Evolutionary conservation across 2,329 filamentous ascomycete genomes (phyloP).

Genomic region (Trichoderma sp.): DNA sequence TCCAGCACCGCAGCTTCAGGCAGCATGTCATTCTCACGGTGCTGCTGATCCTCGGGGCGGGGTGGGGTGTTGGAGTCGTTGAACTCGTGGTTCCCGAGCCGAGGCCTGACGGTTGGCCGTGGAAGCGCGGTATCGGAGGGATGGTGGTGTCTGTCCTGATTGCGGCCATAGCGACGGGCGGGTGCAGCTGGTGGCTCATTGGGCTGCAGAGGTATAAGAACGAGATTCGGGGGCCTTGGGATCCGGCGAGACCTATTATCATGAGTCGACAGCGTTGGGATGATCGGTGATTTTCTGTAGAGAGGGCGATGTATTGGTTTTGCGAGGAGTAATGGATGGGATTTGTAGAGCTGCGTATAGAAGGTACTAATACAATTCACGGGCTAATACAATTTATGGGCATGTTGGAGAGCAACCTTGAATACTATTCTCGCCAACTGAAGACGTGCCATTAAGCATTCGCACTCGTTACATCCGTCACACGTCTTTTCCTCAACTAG

Average conservation of each 20-base stretch:
- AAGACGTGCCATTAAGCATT: too few relatives aligned
- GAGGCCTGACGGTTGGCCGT: conserved; percentile 43
- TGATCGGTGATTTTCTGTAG: conserved; percentile 26
- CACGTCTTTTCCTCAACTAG: too few relatives aligned
- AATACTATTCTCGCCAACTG: too few relatives aligned
- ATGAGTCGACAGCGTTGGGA: conserved; percentile 61
- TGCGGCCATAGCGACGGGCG: conserved; percentile 77
- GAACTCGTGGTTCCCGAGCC: conserved; percentile 56
- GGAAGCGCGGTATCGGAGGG: conserved; percentile 62
- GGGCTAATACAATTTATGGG: too few relatives aligned
- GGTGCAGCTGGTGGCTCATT: conserved; percentile 97
- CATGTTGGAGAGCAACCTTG: too few relatives aligned
- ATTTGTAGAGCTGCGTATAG: background rate
- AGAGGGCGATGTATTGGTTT: background rate
- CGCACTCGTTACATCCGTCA: too few relatives aligned
- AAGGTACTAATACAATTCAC: too few relatives aligned
- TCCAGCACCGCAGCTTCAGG: conserved; percentile 75
- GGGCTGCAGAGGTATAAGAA: conserved; percentile 98
- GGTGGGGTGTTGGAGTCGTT: conserved; percentile 72
- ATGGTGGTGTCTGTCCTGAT: conserved; percentile 72
- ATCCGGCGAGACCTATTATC: conserved; percentile 86
- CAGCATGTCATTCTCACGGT: conserved; percentile 77
- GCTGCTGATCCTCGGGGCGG: conserved; percentile 73
- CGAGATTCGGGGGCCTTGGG: conserved; percentile 97
- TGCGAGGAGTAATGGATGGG: background rate